These are phyloP conservation scores for Xylaria arbuscula DNA, from an alignment of 2,329 filamentous ascomycete species.

Conservation along the genomic window DNA sequence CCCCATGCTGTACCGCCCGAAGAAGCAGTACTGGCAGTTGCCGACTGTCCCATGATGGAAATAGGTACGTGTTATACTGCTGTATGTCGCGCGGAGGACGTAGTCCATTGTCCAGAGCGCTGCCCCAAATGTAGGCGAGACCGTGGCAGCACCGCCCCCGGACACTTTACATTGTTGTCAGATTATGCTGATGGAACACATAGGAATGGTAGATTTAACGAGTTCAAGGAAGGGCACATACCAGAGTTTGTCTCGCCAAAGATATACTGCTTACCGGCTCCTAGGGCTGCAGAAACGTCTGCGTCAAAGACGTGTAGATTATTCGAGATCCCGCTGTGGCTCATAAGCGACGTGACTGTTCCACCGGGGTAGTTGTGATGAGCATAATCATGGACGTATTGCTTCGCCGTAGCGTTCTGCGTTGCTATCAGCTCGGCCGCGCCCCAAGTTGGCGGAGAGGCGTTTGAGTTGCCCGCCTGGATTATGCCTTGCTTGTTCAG, in stretches of 20 bases:
- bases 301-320: conserved; percentile 55
- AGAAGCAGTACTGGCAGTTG: conserved; percentile 56
- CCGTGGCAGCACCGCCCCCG: conserved; percentile 53
- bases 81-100: conserved; percentile 51
- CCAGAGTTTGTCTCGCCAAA: conserved; percentile 64
- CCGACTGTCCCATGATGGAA: conserved; percentile 66
- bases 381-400: conserved; percentile 57
- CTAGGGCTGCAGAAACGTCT: conserved; percentile 55
- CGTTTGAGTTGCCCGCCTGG: conserved; percentile 56
- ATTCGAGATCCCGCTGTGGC: conserved; percentile 55
- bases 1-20: conserved; percentile 58
- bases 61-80: conserved; percentile 56
- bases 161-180: conserved; percentile 46
- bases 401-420: conserved; percentile 51
- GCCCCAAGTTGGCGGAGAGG: conserved; percentile 52
- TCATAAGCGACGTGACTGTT: conserved; percentile 57
- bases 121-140: conserved; percentile 60
- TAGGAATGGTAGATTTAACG: not conserved
- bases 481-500: conserved; percentile 52
- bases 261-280: conserved; percentile 57
- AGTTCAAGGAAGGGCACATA: conserved; percentile 38
- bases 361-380: conserved; percentile 63
- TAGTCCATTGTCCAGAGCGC: conserved; percentile 65
- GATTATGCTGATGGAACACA: not conserved
- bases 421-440: conserved; percentile 54